Conservation (phyloP, 305 asterid species). For the Fraxinus velutina region DNA sequence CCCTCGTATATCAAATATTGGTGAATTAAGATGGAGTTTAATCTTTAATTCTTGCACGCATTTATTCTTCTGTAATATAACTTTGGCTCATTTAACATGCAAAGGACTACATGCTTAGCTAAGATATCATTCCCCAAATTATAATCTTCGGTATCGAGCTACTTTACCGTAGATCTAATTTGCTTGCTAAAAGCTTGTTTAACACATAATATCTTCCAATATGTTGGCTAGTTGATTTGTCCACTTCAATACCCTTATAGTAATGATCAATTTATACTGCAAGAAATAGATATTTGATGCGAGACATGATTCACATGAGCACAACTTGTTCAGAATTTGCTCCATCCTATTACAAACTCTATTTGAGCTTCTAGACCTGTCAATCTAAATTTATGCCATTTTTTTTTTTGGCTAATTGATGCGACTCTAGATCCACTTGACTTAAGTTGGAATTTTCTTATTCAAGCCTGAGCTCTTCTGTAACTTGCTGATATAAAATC, state of each 20-base stretch:
- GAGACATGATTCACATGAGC: not conserved
- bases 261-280: not conserved
- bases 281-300: conserved; percentile 2
- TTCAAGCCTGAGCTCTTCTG: conserved; percentile 15
- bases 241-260: not conserved
- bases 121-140: conserved; percentile 10
- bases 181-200: not conserved
- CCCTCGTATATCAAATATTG: not conserved
- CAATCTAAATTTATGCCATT: not conserved
- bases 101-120: conserved; percentile 7
- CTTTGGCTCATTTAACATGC: conserved; percentile 22
- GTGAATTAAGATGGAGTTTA: conserved; percentile 5
- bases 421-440: not conserved
- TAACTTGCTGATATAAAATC: not conserved
- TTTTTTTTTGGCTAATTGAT: not conserved
- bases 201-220: not conserved
- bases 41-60: not conserved
- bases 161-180: conserved; percentile 11
- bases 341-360: not conserved
- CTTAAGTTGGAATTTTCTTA: conserved; percentile 1
- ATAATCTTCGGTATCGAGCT: not conserved
- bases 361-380: conserved; percentile 9
- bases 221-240: conserved; percentile 4
- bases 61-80: conserved; percentile 8
- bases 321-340: not conserved